phyloP scores from a whole-genome alignment of 441 rosid genomes.

The Croton setiger region DNA sequence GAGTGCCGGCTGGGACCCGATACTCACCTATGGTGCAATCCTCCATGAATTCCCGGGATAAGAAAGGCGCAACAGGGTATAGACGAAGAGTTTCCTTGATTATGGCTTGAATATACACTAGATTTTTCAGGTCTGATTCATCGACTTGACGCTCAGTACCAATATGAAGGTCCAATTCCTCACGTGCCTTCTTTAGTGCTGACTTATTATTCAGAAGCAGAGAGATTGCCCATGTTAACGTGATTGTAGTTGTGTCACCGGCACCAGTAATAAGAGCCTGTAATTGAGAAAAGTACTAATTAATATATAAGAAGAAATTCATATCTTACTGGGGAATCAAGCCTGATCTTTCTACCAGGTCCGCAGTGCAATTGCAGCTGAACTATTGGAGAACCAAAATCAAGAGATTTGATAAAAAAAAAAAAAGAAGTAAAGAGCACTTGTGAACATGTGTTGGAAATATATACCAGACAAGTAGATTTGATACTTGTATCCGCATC shows the following conservation, averaged over 20 bases:
- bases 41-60: conserved; percentile 38
- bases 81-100: conserved; percentile 49
- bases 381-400: no score
- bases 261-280: conserved; percentile 52
- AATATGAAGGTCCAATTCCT: conserved; percentile 48
- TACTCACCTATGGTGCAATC: conserved; percentile 49
- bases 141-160: conserved; percentile 44
- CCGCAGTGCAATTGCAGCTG: no score
- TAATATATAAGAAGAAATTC: not conserved
- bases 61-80: conserved; percentile 45
- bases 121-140: conserved; percentile 44
- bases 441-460: no score
- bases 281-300: not conserved
- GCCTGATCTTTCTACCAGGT: no score
- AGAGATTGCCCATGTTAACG: conserved; percentile 38
- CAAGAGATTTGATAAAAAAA: no score
- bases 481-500: conserved; percentile 36
- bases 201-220: conserved; percentile 34
- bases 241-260: conserved; percentile 42
- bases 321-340: not conserved
- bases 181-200: conserved; percentile 41
- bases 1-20: conserved; percentile 39
- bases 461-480: conserved; percentile 35
- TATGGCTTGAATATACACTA: conserved; percentile 49
- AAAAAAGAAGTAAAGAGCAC: no score